Percentiles rank a stretch among this genome's conserved stretches.
Evolutionary conservation across 2,329 filamentous ascomycete genomes (phyloP).

Genomic region (Massarina eburnea): DNA sequence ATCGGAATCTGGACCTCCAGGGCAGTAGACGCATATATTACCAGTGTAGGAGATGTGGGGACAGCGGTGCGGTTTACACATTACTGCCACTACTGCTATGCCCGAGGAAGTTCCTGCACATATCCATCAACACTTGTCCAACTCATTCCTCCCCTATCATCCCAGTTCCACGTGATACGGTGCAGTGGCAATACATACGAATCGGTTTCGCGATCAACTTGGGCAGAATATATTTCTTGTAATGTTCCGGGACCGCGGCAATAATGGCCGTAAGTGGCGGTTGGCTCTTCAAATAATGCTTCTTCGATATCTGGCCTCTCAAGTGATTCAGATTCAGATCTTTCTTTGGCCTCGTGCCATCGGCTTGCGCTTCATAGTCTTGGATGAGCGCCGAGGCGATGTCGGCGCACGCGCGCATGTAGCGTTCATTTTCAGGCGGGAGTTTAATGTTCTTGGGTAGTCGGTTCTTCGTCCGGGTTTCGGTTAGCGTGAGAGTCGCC

Average conservation of each 20-base stretch:
- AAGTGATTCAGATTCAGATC: slow-evolving; percentile 93
- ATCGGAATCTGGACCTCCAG: slow-evolving; percentile 94
- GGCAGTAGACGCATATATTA: slow-evolving; percentile 99
- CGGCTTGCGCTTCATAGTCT: slow-evolving; percentile 81
- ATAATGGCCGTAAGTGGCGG: slow-evolving; percentile 96
- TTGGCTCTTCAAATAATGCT: slow-evolving; percentile 84
- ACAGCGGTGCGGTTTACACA: slow-evolving; percentile 98
- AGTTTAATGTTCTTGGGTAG: slow-evolving; percentile 73
- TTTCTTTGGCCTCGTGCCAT: slow-evolving; percentile 71
- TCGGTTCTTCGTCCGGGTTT: slow-evolving; percentile 52
- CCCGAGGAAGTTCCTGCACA: slow-evolving; percentile 80
- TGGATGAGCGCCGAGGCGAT: slow-evolving; percentile 93
- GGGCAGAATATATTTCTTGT: slow-evolving; percentile 98
- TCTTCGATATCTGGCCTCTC: slow-evolving; percentile 85
- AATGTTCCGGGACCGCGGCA: slow-evolving; percentile 96
- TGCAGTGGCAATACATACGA: slow-evolving; percentile 53
- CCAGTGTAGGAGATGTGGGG: slow-evolving; percentile 98
- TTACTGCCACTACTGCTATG: slow-evolving; percentile 96
- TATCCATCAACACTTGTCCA: background rate
- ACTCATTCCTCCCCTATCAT: background rate
- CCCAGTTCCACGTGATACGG: background rate
- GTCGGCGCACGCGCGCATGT: slow-evolving; percentile 90
- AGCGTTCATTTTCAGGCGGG: slow-evolving; percentile 90
- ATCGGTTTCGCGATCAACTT: slow-evolving; percentile 98
- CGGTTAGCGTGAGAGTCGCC: slow-evolving; percentile 61